Evolutionary conservation across 176 grass and related monocot species (phyloP).

Genomic region (Calamus simplicifolius): DNA sequence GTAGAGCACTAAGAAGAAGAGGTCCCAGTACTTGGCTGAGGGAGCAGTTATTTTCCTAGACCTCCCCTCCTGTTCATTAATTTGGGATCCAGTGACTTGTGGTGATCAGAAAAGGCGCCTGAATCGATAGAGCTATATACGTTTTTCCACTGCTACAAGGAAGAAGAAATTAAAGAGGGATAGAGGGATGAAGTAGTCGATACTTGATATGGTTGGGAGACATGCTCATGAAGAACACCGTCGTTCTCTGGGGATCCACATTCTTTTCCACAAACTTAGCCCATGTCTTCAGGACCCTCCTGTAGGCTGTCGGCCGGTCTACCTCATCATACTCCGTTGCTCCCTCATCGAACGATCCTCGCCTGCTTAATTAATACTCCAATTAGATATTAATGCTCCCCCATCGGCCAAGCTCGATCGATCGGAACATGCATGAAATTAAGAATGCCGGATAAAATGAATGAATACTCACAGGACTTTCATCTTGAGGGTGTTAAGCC

Average conservation of each 20-base stretch:
- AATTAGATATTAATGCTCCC: background rate
- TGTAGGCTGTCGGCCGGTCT: constrained; percentile 70
- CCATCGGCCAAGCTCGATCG: no score
- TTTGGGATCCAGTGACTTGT: no score
- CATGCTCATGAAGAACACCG: constrained; percentile 96
- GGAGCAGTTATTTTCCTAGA: no score
- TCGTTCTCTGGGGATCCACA: constrained; percentile 66
- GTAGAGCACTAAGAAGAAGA: no score
- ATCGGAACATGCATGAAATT: no score
- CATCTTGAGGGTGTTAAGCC: constrained; percentile 78
- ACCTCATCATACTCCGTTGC: constrained; percentile 67
- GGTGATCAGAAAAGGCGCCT: no score
- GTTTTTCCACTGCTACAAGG: background rate
- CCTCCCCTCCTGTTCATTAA: no score
- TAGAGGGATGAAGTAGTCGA: background rate
- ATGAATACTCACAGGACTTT: constrained; percentile 81
- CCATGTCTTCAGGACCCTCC: constrained; percentile 81
- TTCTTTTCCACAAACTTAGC: constrained; percentile 81
- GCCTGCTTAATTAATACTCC: constrained; percentile 13
- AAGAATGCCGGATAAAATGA: no score
- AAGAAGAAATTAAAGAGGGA: background rate
- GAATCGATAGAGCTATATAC: no score
- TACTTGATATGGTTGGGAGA: constrained; percentile 95
- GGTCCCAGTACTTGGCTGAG: no score
- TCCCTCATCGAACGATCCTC: constrained; percentile 62